Percentiles rank a stretch among this genome's conserved stretches.
These are phyloP conservation scores for Triangularia verruculosa DNA, from an alignment of 2,329 filamentous ascomycete genomes.

Conservation along the genomic window DNA sequence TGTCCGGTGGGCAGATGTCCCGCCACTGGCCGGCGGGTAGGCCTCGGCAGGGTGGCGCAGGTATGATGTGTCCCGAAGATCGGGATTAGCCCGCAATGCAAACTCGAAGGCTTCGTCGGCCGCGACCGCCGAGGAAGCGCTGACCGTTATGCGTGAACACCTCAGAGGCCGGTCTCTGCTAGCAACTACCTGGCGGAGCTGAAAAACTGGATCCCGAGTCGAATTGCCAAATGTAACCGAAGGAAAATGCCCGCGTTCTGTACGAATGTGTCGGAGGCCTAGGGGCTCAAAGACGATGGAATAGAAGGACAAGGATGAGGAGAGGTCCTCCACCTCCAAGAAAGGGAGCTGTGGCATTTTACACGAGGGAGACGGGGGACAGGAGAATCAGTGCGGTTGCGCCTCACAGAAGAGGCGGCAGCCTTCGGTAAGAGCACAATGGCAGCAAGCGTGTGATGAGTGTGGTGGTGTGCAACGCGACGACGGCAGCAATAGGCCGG, in stretches of 20 bases:
- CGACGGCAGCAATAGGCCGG: conserved; percentile 6
- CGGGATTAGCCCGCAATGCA: conserved; percentile 60
- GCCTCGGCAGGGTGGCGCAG: conserved; percentile 26
- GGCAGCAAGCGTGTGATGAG: not conserved
- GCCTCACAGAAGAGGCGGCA: conserved; percentile 7
- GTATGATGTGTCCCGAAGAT: conserved; percentile 27
- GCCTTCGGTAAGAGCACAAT: conserved; percentile 7
- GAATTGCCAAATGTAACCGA: conserved; percentile 44
- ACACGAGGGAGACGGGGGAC: conserved; percentile 11
- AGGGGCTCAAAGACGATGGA: conserved; percentile 74
- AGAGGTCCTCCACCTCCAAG: conserved; percentile 70
- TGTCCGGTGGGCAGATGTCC: conserved; percentile 19
- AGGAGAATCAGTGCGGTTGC: conserved; percentile 2
- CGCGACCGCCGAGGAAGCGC: conserved; percentile 61
- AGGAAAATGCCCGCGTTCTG: conserved; percentile 30
- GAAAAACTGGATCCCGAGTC: conserved; percentile 40
- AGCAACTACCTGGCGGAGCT: conserved; percentile 42
- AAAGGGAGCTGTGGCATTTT: conserved; percentile 42
- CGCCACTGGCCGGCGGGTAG: conserved; percentile 16
- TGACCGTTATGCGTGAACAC: conserved; percentile 59
- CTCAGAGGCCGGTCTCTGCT: conserved; percentile 40
- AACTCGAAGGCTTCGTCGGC: conserved; percentile 71
- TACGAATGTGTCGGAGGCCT: conserved; percentile 65
- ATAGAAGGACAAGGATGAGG: conserved; percentile 80
- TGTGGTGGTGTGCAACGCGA: conserved; percentile 10